Conservation (phyloP, 2,329 filamentous ascomycete genomes). For the Scytalidium sp. region DNA sequence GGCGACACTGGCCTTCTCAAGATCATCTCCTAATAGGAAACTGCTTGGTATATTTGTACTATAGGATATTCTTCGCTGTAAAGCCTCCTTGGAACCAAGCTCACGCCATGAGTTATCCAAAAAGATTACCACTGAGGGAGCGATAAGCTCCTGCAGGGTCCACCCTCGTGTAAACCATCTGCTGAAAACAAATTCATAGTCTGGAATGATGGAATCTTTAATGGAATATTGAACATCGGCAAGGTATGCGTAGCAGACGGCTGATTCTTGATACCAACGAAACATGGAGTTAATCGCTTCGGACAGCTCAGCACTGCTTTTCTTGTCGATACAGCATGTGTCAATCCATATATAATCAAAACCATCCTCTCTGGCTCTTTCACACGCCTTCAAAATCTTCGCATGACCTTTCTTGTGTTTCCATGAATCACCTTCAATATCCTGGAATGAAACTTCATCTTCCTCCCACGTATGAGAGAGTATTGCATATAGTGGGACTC, state of each 20-base stretch:
- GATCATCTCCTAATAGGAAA: neutral
- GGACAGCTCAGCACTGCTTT: conserved; percentile 6
- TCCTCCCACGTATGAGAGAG: conserved; percentile 28
- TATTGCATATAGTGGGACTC: conserved; percentile 27
- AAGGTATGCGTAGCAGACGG: conserved; percentile 13
- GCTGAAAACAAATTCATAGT: neutral
- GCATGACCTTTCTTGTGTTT: too few species aligned
- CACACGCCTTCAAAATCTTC: conserved; percentile 1
- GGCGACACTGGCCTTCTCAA: neutral
- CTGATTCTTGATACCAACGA: conserved; percentile 14
- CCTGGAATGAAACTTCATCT: conserved; percentile 18
- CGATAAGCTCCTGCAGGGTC: conserved; percentile 5
- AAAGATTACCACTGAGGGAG: conserved; percentile 14
- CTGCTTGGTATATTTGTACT: too few species aligned
- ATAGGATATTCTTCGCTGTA: neutral
- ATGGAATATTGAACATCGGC: too few species aligned
- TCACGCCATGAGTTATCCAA: conserved; percentile 15
- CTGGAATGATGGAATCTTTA: too few species aligned
- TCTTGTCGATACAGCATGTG: conserved; percentile 19
- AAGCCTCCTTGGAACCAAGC: conserved; percentile 13
- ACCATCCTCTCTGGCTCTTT: conserved; percentile 5
- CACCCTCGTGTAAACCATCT: neutral
- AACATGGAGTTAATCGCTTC: conserved; percentile 16
- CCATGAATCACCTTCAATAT: neutral
- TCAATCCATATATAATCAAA: conserved; percentile 15